Base-by-base conservation (phyloP, 371 early-diverging fungal species). In the Cokeromyces recurvatus region DNA sequence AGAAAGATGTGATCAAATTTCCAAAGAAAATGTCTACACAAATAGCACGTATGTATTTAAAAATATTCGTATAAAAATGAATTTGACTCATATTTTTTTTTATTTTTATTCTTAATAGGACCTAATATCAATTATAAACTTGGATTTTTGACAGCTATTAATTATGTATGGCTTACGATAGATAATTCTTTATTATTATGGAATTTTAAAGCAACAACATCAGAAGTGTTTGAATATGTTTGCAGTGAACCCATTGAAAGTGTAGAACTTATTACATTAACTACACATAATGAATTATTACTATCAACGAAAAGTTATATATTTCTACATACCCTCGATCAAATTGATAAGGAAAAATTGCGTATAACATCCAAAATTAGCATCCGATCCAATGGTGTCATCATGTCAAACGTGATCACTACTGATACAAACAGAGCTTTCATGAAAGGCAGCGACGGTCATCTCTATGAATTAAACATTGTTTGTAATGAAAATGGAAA, bases 401-500 rank as follows among this genome's bases (percentile, higher is more conserved):
- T 48, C 3, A 49, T 53, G 53, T 40, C 38, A 2, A 32, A 53
- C 25, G 23, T 53, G 3, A 21, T 44, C 9, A 25, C 40, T 7
- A 82, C 90, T 0, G 57, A 53, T 2, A 73, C 77, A 9, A 90
- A 89, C 12, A 63, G 95, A 14, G 82, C 91, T 25, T 92, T 94
- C 35, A 80, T 93, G 85, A 66, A 82, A 23, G 95, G 92, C 32
- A 80, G 69, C 45, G 87, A 92, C 56, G 94, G 94, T 17, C 81
- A 85, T 43, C 59, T 96, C 1, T 92, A 90, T 67, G 95, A 95
- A 69, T 57, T 96, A 24, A 68, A 71, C 19, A 7, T 31, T 38
- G 22, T 49, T 19, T 12, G 1, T 3, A 11, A 38, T 11, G 43
- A n/a, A 8, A n/a, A 38, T 3, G 32, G 19, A 2, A 10, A 21